Percentiles rank a stretch among this genome's conserved stretches.
Conservation (phyloP, 345 rosid species). For the Anacardium occidentale region DNA sequence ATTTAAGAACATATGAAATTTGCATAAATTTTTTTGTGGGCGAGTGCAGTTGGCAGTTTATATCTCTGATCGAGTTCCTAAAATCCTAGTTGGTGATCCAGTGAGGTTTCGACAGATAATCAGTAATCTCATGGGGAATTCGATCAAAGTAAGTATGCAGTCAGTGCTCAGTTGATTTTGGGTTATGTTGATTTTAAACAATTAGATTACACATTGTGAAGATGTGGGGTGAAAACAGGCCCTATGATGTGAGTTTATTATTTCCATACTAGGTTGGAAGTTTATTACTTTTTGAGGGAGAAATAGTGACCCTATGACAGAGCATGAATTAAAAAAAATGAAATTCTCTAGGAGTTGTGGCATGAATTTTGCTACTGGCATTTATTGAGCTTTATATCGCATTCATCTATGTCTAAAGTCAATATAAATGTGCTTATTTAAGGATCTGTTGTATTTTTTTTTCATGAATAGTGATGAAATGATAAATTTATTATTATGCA, state of each 20-base stretch:
- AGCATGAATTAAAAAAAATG: background rate
- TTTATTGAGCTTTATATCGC: background rate
- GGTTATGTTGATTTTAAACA: background rate
- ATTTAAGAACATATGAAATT: conserved; percentile 19
- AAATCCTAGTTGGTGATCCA: conserved; percentile 81
- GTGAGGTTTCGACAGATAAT: conserved; percentile 93
- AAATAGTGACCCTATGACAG: background rate
- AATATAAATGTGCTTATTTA: background rate
- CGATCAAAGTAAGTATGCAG: conserved; percentile 67
- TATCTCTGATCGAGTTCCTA: conserved; percentile 84
- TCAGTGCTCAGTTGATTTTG: conserved; percentile 12
- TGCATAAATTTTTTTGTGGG: conserved; percentile 21
- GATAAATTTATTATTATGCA: conserved; percentile 29
- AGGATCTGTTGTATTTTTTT: background rate
- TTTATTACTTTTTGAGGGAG: background rate
- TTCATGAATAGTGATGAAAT: conserved; percentile 5
- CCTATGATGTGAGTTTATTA: background rate
- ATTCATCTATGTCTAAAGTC: background rate
- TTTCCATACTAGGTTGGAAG: background rate
- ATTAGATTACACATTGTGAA: background rate
- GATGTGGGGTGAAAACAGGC: background rate
- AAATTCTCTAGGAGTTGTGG: background rate
- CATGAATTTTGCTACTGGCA: conserved; percentile 1
- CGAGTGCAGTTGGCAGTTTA: conserved; percentile 77
- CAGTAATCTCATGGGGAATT: conserved; percentile 94